These are phyloP conservation scores for Rhodotorula sp. DNA, from an alignment of 1,284 basidiomycete genomes.

Conservation along the genomic window DNA sequence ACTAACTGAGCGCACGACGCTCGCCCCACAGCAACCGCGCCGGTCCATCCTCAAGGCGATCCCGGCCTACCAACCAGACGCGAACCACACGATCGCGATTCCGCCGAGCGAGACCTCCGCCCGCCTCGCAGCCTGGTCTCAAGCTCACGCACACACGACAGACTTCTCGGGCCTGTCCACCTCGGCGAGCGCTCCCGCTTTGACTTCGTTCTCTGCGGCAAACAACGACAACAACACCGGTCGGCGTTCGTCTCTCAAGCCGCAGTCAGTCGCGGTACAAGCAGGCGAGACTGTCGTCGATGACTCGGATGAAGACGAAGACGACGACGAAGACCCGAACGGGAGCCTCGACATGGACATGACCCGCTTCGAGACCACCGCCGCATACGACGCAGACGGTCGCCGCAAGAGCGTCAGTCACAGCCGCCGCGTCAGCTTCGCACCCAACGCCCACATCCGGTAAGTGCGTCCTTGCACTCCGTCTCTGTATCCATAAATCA, in stretches of 20 bases:
- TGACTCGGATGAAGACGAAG: slow-evolving; percentile 10
- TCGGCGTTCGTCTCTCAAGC: slow-evolving; percentile 14
- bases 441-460: slow-evolving; percentile 34
- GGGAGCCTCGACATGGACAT: slow-evolving; percentile 39
- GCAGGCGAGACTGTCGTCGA: background rate
- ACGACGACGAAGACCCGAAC: slow-evolving; percentile 32
- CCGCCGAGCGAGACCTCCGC: background rate
- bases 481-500: background rate
- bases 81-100: slow-evolving; percentile 19
- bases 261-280: background rate
- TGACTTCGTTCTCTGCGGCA: background rate
- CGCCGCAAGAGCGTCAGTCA: slow-evolving; percentile 25
- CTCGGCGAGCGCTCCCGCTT: background rate
- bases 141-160: slow-evolving; percentile 26
- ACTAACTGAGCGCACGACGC: background rate
- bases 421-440: slow-evolving; percentile 36
- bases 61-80: slow-evolving; percentile 13
- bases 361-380: slow-evolving; percentile 24
- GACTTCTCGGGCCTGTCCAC: slow-evolving; percentile 25
- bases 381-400: slow-evolving; percentile 18
- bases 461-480: background rate
- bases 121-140: background rate
- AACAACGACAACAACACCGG: background rate
- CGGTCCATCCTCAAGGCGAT: slow-evolving; percentile 33
- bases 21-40: slow-evolving; percentile 18